Conservation (phyloP, 2,329 filamentous ascomycete species). For the Pseudogymnoascus sp. region DNA sequence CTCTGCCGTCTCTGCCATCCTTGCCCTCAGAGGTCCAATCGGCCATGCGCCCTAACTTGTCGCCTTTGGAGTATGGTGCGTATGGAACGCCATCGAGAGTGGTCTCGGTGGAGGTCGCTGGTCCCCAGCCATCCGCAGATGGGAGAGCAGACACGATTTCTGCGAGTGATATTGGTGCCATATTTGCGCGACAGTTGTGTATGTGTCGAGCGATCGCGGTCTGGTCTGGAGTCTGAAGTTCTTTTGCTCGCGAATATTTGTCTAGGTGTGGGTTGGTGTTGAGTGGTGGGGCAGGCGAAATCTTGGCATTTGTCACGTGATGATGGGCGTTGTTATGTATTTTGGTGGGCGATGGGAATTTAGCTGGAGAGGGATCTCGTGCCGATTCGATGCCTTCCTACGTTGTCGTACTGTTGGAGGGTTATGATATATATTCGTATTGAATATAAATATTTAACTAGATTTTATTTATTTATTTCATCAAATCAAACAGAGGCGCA, state of each 20-base stretch:
- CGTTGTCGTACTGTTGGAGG: neutral
- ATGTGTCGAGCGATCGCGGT: conserved; percentile 11
- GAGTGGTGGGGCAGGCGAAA: conserved; percentile 11
- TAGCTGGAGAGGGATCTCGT: neutral
- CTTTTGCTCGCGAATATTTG: conserved; percentile 11
- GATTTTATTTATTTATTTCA: neutral
- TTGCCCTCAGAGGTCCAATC: conserved; percentile 95
- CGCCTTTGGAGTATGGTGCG: conserved; percentile 95
- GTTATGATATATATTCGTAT: neutral
- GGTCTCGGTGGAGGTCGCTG: conserved; percentile 70
- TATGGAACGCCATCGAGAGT: conserved; percentile 93
- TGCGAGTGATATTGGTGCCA: conserved; percentile 48
- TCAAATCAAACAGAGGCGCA: neutral
- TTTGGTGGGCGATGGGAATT: neutral
- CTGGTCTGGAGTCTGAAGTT: conserved; percentile 7
- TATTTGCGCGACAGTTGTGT: conserved; percentile 27
- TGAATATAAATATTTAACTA: neutral
- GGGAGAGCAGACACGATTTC: conserved; percentile 65
- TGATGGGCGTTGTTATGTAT: neutral
- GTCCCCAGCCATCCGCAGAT: conserved; percentile 78
- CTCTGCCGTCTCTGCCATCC: conserved; percentile 60
- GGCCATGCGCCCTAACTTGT: conserved; percentile 98
- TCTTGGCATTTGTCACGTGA: conserved; percentile 7
- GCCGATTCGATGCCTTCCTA: neutral
- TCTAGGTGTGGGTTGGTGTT: conserved; percentile 10